phyloP scores from a whole-genome alignment of 176 grass and related monocot species.

The Aegilops speltoides region DNA sequence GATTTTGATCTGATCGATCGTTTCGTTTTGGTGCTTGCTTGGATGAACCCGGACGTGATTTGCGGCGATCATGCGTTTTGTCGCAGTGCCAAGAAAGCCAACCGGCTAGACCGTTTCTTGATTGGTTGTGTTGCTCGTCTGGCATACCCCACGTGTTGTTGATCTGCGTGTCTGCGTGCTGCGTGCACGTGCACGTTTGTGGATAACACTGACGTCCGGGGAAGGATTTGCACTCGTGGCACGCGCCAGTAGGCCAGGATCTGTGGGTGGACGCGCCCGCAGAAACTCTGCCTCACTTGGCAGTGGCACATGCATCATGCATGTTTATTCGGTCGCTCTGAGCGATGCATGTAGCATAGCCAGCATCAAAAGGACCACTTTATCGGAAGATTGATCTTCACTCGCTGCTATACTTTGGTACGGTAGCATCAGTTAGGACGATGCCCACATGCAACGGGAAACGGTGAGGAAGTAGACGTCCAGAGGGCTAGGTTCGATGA shows the following conservation, averaged over 20 bases:
- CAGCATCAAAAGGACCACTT: not conserved
- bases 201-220: slow-evolving; percentile 22
- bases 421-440: not conserved
- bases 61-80: not conserved
- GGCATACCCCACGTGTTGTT: not conserved
- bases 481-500: not conserved
- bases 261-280: not conserved
- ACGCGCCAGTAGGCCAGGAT: too few species aligned
- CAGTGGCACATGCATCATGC: not conserved
- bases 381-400: not conserved
- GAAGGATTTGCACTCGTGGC: slow-evolving; percentile 13
- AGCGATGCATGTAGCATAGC: too few species aligned
- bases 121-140: not conserved
- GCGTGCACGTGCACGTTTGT: not conserved
- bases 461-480: not conserved
- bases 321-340: not conserved
- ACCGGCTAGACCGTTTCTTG: not conserved
- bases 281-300: not conserved
- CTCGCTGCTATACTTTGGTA: not conserved
- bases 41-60: slow-evolving; percentile 14
- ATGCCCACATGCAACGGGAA: not conserved
- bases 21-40: not conserved
- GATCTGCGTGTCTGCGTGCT: not conserved
- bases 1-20: not conserved
- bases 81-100: slow-evolving; percentile 5